Conservation (phyloP, 768 basidiomycete species). For the Hygrocybe punicea region DNA sequence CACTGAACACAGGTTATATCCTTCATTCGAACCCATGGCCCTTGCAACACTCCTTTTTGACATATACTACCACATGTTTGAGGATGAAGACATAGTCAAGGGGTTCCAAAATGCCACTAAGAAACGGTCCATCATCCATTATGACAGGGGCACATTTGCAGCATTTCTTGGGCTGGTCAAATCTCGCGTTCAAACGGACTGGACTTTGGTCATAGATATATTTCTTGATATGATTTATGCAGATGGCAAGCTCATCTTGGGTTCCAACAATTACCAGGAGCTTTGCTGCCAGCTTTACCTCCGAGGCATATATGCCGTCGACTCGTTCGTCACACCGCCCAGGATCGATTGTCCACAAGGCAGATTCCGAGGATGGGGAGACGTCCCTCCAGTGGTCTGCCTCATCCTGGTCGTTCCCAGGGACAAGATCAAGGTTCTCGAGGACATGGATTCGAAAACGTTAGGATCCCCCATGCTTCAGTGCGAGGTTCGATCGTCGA, state of each 20-base stretch:
- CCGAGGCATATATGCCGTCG: slow-evolving; percentile 24
- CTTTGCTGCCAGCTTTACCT: slow-evolving; percentile 37
- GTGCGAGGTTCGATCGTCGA: slow-evolving; percentile 19
- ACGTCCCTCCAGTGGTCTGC: slow-evolving; percentile 38
- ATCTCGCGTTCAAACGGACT: slow-evolving; percentile 19
- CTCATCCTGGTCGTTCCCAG: slow-evolving; percentile 39
- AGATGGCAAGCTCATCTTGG: slow-evolving; percentile 28
- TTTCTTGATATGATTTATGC: slow-evolving; percentile 20
- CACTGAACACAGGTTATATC: slow-evolving; percentile 4
- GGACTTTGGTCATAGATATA: slow-evolving; percentile 30
- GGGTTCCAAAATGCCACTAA: slow-evolving; percentile 6
- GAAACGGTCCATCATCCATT: slow-evolving; percentile 23
- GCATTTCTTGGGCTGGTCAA: slow-evolving; percentile 28
- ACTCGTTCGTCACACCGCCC: background rate
- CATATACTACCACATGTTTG: slow-evolving; percentile 39
- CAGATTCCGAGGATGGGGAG: slow-evolving; percentile 32
- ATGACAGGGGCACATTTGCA: slow-evolving; percentile 33
- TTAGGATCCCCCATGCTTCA: slow-evolving; percentile 28
- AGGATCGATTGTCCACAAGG: background rate
- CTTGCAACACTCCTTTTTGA: slow-evolving; percentile 38
- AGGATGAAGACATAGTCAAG: slow-evolving; percentile 28
- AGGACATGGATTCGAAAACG: slow-evolving; percentile 15
- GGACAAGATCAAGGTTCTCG: slow-evolving; percentile 23
- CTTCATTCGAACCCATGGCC: slow-evolving; percentile 22
- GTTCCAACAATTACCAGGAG: slow-evolving; percentile 37